phyloP scores from a whole-genome alignment of 176 grass and related monocot species.

The Tuctoria greenei region DNA sequence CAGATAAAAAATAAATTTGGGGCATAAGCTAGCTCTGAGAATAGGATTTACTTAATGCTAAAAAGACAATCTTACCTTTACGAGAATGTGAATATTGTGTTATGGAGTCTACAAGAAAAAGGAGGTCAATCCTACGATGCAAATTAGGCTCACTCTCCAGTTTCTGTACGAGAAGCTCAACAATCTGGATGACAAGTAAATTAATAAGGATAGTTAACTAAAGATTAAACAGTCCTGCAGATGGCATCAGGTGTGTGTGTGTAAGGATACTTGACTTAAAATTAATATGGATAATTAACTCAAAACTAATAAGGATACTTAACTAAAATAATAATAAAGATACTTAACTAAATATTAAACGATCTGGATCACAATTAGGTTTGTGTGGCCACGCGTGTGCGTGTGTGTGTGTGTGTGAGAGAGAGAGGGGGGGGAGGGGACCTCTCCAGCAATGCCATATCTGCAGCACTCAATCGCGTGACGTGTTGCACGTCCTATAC shows the following conservation, averaged over 20 bases:
- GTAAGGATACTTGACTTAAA: no score
- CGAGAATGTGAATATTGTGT: slow-evolving; percentile 91
- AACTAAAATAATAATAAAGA: no score
- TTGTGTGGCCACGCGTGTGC: no score
- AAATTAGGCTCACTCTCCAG: slow-evolving; percentile 85
- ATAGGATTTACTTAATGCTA: slow-evolving; percentile 1
- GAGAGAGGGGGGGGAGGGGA: slow-evolving; percentile 12
- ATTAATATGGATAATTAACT: no score
- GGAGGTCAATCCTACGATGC: slow-evolving; percentile 84
- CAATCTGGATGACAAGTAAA: slow-evolving; percentile 61
- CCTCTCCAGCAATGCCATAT: slow-evolving; percentile 88
- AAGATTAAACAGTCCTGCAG: slow-evolving; percentile 26
- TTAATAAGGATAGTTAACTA: slow-evolving; percentile 18
- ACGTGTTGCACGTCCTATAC: slow-evolving; percentile 94
- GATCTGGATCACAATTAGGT: no score
- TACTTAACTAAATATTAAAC: no score
- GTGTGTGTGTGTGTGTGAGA: not conserved
- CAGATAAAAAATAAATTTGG: slow-evolving; percentile 33
- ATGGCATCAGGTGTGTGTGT: not conserved
- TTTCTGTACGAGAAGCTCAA: slow-evolving; percentile 84
- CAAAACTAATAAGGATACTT: no score
- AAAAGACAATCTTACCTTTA: slow-evolving; percentile 58
- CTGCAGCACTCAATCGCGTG: slow-evolving; percentile 94
- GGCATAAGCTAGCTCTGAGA: slow-evolving; percentile 36
- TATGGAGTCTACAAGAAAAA: slow-evolving; percentile 96